These are phyloP conservation scores for Mitragyna speciosa DNA, from an alignment of 257 asterid genomes.

Conservation along the genomic window DNA sequence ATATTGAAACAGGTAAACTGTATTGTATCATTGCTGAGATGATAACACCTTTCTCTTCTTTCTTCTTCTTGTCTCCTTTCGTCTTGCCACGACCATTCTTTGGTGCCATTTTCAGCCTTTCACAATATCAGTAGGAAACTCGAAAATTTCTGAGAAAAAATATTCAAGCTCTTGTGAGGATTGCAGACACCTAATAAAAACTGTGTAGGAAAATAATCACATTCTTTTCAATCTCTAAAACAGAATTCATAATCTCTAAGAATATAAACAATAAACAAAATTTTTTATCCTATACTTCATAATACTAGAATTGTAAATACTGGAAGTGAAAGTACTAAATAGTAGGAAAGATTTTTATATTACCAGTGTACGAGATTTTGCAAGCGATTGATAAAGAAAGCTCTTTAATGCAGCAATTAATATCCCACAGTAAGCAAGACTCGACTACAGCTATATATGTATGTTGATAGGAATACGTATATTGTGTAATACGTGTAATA, in stretches of 20 bases:
- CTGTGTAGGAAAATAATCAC: too few species aligned
- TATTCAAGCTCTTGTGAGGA: background rate
- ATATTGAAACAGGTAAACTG: too few species aligned
- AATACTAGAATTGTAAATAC: too few species aligned
- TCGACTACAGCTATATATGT: background rate
- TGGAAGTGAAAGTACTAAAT: too few species aligned
- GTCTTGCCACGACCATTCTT: conserved; percentile 86
- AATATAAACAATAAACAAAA: too few species aligned
- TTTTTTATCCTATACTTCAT: too few species aligned
- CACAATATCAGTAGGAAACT: background rate
- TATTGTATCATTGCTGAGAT: too few species aligned
- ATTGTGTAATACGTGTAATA: background rate
- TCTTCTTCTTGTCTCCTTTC: conserved; percentile 93
- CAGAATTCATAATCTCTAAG: too few species aligned
- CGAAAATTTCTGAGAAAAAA: background rate
- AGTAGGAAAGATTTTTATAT: background rate
- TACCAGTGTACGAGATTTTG: conserved; percentile 13
- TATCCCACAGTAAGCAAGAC: conserved; percentile 17
- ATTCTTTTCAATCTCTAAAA: too few species aligned
- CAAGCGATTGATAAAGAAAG: conserved; percentile 24
- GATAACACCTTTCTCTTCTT: conserved; percentile 75
- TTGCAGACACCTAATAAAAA: too few species aligned
- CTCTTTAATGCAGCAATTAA: conserved; percentile 52
- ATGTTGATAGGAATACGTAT: background rate
- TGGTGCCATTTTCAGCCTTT: conserved; percentile 66